Evolutionary conservation across 345 rosid species (phyloP), one percentile per base, ranked within the genome.

Genomic region (Salix viminalis): DNA sequence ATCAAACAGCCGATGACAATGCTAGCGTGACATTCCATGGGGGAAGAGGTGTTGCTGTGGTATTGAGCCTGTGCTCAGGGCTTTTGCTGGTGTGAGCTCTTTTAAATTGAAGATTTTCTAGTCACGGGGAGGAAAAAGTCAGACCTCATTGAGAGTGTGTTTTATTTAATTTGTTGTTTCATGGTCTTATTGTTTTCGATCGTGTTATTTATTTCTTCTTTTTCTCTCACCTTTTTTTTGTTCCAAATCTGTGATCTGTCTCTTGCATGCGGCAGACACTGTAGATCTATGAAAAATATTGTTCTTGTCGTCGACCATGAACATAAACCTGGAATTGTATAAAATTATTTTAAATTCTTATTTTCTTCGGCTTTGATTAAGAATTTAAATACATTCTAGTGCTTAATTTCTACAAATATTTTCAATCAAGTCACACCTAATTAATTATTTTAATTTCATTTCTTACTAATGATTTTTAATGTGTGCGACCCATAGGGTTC

Each of bases 1-100:
- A 93, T 68, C 79, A 81, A 1, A 81, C 88, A 0, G 93, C 88
- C 8, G 96, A 93, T 81, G 86, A 85, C 15, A 89, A 75, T 50
- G 83, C 86, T 64, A 90, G 89, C 52, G 80, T 75, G 80, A 80
- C 84, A 81, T 50, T 84, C 19, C 28, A 26, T 5, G 85, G 72
- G 79, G 85, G 84, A 62, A 83, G 81, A 44, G 66, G 69, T 80
- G 82, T 72, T 74, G 83, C 85, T 68, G 7, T 83, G 69, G 79
- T 75, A 16, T 78, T 86, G 78, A 88, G 88, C 81, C 81, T 88
- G 82, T 79, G 88, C 56, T 79, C 78, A 60, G 85, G 85, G 69
- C 60, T 81, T 67, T 66, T 70, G 71, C 50, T 84, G 85, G 42
- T 82, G 71, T 86, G 77, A 82, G 86, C 73, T 65, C 19, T 72